phyloP scores from a whole-genome alignment of 768 basidiomycete genomes.

The Saitozyma sp. region DNA sequence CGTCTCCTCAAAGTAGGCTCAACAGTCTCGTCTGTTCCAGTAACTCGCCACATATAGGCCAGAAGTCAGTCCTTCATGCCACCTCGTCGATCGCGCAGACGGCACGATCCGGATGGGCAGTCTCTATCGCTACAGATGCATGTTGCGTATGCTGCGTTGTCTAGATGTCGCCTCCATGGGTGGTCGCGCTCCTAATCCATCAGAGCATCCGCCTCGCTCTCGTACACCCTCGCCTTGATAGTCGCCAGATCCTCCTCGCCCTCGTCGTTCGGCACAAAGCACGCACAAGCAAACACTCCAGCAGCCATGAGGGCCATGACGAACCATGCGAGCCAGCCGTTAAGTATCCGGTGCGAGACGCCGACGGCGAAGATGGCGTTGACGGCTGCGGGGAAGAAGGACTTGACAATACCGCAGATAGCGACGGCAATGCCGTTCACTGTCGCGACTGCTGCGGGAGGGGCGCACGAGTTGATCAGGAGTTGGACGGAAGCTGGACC shows the following conservation, averaged over 20 bases:
- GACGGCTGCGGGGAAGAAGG: constrained; percentile 25
- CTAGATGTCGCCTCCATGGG: too few relatives aligned
- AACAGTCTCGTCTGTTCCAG: too few relatives aligned
- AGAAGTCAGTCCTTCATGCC: too few relatives aligned
- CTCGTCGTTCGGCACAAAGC: constrained; percentile 10
- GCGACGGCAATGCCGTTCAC: constrained; percentile 26
- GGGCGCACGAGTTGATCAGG: constrained; percentile 20
- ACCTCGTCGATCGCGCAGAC: too few relatives aligned
- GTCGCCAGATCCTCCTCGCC: neutral
- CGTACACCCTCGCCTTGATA: constrained; percentile 15
- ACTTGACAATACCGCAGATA: constrained; percentile 25
- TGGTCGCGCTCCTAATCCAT: neutral
- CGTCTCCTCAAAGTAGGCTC: too few relatives aligned
- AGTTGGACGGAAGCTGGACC: constrained; percentile 20
- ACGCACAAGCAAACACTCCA: constrained; percentile 12
- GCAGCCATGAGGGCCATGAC: constrained; percentile 17
- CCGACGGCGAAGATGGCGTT: constrained; percentile 25
- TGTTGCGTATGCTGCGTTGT: too few relatives aligned
- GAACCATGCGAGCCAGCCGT: constrained; percentile 24
- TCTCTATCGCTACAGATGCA: too few relatives aligned
- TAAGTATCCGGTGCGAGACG: constrained; percentile 16
- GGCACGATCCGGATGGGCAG: too few relatives aligned
- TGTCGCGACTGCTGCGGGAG: constrained; percentile 21
- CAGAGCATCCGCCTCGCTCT: constrained; percentile 13
- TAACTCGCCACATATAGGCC: too few relatives aligned